These are phyloP conservation scores for Ceratocystis alfenasii DNA, from an alignment of 2,329 filamentous ascomycete species.

Conservation along the genomic window DNA sequence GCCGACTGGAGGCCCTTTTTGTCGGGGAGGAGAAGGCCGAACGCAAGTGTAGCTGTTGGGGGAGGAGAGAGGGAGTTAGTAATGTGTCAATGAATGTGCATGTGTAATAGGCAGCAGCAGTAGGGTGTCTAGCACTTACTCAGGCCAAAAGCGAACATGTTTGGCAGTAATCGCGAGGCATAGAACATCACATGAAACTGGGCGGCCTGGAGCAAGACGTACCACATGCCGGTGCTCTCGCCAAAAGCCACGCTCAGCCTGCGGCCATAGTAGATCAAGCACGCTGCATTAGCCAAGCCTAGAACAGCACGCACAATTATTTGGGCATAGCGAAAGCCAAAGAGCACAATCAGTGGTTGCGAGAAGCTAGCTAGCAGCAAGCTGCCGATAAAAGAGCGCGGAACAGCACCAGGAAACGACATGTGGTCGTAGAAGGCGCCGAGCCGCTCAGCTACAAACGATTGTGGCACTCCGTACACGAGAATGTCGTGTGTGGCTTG, in stretches of 20 bases:
- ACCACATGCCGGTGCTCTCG: slow-evolving; percentile 60
- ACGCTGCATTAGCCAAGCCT: slow-evolving; percentile 60
- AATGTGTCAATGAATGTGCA: too few species aligned
- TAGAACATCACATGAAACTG: slow-evolving; percentile 95
- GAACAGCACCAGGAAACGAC: slow-evolving; percentile 79
- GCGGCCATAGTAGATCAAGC: slow-evolving; percentile 53
- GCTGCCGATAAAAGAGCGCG: slow-evolving; percentile 77
- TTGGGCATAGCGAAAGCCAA: slow-evolving; percentile 45
- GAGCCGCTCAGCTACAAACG: slow-evolving; percentile 43
- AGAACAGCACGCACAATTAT: slow-evolving; percentile 62
- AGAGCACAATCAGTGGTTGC: slow-evolving; percentile 52
- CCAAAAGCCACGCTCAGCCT: slow-evolving; percentile 59
- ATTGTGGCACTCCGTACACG: slow-evolving; percentile 58
- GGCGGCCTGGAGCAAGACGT: slow-evolving; percentile 59
- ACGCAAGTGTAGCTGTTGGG: slow-evolving; percentile 51
- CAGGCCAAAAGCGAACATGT: slow-evolving; percentile 88
- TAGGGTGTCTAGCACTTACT: slow-evolving; percentile 42
- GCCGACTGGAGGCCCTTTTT: slow-evolving; percentile 25
- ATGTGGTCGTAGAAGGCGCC: slow-evolving; percentile 69
- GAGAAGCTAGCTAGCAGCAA: slow-evolving; percentile 61
- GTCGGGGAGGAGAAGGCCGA: slow-evolving; percentile 36
- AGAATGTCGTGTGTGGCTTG: slow-evolving; percentile 88
- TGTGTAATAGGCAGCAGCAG: not conserved
- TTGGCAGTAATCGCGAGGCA: slow-evolving; percentile 79
- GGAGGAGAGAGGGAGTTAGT: not conserved